Conservation (phyloP, 192 early-diverging fungal species). For the Backusella westeae region DNA sequence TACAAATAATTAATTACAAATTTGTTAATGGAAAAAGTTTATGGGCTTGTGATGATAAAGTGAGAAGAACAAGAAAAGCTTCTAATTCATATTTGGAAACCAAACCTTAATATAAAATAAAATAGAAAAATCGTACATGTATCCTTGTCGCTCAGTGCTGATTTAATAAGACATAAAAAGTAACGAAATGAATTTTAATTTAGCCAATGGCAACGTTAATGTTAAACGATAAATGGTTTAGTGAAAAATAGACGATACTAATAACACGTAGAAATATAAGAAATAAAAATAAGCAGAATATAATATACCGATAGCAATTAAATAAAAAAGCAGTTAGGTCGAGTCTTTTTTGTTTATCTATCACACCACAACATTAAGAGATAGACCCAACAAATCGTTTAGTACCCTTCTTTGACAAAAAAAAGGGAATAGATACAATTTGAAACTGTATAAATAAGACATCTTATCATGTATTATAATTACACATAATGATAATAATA, state of each 20-base stretch:
- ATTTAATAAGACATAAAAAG: neutral
- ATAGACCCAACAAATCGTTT: neutral
- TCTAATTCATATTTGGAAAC: neutral
- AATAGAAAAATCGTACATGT: neutral
- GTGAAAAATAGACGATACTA: neutral
- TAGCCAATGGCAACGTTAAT: neutral
- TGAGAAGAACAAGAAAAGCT: neutral
- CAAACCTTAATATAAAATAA: neutral
- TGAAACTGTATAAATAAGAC: neutral
- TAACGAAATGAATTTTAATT: neutral
- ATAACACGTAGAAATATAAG: neutral
- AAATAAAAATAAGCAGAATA: neutral
- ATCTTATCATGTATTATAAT: neutral
- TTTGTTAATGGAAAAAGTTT: neutral
- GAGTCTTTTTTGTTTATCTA: neutral
- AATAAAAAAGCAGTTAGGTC: neutral
- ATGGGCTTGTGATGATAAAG: neutral
- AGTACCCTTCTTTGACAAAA: neutral
- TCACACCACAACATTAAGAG: neutral
- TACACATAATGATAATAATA: neutral
- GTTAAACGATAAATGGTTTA: neutral
- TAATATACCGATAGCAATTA: neutral
- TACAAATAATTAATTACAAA: neutral
- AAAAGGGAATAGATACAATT: neutral
- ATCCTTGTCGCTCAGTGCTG: neutral